Evolutionary conservation across 2,329 filamentous ascomycete species (phyloP).

Genomic region (Exophiala lecanii-corni): DNA sequence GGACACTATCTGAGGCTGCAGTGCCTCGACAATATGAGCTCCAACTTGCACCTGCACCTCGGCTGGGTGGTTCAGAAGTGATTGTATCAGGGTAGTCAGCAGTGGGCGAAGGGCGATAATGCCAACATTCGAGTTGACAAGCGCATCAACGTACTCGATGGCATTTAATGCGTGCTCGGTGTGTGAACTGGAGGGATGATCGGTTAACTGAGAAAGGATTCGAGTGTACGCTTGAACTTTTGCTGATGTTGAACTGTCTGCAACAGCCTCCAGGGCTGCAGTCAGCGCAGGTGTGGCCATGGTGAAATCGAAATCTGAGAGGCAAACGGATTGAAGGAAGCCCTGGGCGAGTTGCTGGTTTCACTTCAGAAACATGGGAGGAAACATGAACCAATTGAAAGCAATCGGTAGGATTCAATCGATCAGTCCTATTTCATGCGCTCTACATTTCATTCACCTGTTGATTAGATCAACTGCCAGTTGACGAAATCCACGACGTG

Average conservation of each 20-base stretch:
- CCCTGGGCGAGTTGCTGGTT: too few relatives aligned
- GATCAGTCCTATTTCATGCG: too few relatives aligned
- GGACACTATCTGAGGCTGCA: slow-evolving; percentile 63
- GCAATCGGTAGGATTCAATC: too few relatives aligned
- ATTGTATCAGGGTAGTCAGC: slow-evolving; percentile 64
- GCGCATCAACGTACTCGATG: slow-evolving; percentile 59
- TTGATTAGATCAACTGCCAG: too few relatives aligned
- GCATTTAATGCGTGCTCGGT: slow-evolving; percentile 19
- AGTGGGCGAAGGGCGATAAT: slow-evolving; percentile 71
- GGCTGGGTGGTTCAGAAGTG: slow-evolving; percentile 50
- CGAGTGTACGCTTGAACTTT: slow-evolving; percentile 55
- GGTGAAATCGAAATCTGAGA: background rate
- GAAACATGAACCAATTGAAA: too few relatives aligned
- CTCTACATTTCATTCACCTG: too few relatives aligned
- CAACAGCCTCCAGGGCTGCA: slow-evolving; percentile 46
- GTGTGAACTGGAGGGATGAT: slow-evolving; percentile 38
- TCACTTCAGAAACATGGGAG: too few relatives aligned
- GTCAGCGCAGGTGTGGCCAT: slow-evolving; percentile 51
- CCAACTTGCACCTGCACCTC: slow-evolving; percentile 72
- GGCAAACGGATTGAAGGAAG: too few relatives aligned
- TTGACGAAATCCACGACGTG: too few relatives aligned
- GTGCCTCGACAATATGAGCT: slow-evolving; percentile 63
- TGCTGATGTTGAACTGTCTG: slow-evolving; percentile 38
- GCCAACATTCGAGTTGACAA: slow-evolving; percentile 66
- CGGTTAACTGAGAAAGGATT: slow-evolving; percentile 54